Evolutionary conservation across 805 yeast genomes (phyloP), one percentile per base, ranked within the genome.

Genomic region (Pichia paraexigua): DNA sequence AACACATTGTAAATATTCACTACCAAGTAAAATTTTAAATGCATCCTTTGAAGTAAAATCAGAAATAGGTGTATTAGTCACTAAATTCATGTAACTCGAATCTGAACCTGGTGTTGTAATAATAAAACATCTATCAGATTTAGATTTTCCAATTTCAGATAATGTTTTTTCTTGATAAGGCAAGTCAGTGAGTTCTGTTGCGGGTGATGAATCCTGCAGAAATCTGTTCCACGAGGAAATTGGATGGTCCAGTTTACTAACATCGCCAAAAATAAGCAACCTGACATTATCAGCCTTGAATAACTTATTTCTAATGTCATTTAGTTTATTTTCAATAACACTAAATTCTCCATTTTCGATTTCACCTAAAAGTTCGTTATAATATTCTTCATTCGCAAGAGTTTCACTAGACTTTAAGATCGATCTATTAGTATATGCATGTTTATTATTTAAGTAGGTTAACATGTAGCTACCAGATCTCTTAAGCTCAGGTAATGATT

Each of bases 61-160:
- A 18, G 39, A 46, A 1, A 75, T 70, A 1, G 92, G 88, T 15
- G 85, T 79, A 1, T 70, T 70, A 0, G 95, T 75, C 7, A 81
- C 67, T 0, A 86, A 63, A 24, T 77, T 71, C 68, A 89, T 70
- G 61, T 79, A 86, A 5, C 92, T 77, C 0, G 96, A 84, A 56
- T 89, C 96, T 0, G 95, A 83, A 0, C 94, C 90, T 5, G 97
- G 91, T 1, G 89, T 80, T 0, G 87, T 75, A 1, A 85, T 75
- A 42, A 92, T 70, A 54, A 69, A 73, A 0, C 94, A 92, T 42
- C 75, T 73, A 2, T 70, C 63, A 2, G 76, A 63, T 44, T 87
- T 80, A 0, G 61, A 52, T 21, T 60, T 54, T 41, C 96, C 96
- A 5, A 77, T 60, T 2, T 71, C 69, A 2, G 94, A 80, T 41